Percentiles rank a stretch among this genome's conserved stretches.
These are phyloP conservation scores for Gorgonomyces haynaldii DNA, from an alignment of 192 early-diverging fungal genomes.

Conservation along the genomic window DNA sequence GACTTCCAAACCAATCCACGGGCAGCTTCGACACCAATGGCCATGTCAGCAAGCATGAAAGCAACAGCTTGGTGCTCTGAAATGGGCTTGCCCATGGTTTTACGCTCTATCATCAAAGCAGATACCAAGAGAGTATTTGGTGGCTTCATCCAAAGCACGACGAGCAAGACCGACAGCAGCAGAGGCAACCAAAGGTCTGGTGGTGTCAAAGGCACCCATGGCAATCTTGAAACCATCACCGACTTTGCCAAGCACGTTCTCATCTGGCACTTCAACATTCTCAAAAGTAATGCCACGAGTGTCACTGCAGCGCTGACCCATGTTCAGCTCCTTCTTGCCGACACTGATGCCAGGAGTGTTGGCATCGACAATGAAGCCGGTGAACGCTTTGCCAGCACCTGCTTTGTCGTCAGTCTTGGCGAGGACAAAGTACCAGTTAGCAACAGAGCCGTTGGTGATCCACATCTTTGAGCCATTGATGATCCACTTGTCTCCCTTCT, in stretches of 20 bases:
- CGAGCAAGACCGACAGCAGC: conserved; percentile 82
- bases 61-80: conserved; percentile 78
- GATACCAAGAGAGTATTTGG: conserved; percentile 55
- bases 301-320: conserved; percentile 90
- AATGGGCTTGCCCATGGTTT: conserved; percentile 90
- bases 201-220: conserved; percentile 94
- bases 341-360: conserved; percentile 78
- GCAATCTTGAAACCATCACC: conserved; percentile 93
- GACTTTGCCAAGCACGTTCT: conserved; percentile 71
- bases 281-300: conserved; percentile 84
- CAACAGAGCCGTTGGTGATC: conserved; percentile 94
- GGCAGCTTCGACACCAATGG: conserved; percentile 82
- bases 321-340: conserved; percentile 93
- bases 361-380: conserved; percentile 90
- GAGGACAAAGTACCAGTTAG: conserved; percentile 95
- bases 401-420: conserved; percentile 77
- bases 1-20: conserved; percentile 79
- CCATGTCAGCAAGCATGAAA: conserved; percentile 96
- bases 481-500: conserved; percentile 79
- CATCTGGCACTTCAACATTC: conserved; percentile 72
- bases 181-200: conserved; percentile 79
- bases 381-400: conserved; percentile 69
- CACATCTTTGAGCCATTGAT: conserved; percentile 93
- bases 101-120: conserved; percentile 54
- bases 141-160: conserved; percentile 86